A percentile compares a stretch with the other conserved stretches of the same genome.
Conservation (phyloP, 305 asterid species). For the Fraxinus floribunda region DNA sequence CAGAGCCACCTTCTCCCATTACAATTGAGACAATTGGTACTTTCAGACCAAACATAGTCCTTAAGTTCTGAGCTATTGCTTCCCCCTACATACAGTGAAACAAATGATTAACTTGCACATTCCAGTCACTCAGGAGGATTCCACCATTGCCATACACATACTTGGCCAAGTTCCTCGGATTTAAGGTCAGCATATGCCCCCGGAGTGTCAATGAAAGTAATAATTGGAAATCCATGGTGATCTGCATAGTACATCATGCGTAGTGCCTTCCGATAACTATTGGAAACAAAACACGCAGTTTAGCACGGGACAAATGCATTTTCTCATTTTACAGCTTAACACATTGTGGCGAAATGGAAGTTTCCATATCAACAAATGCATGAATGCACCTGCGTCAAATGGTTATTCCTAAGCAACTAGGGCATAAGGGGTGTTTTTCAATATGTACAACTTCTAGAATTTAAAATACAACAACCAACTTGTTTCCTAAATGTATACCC, state of each 20-base stretch:
- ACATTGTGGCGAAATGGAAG: background rate
- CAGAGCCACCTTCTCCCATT: conserved; percentile 95
- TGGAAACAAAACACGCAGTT: conserved; percentile 25
- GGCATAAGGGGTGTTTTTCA: background rate
- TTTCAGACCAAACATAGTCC: conserved; percentile 92
- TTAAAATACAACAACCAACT: conserved; percentile 4
- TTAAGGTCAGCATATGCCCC: conserved; percentile 98
- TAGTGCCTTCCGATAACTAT: conserved; percentile 94
- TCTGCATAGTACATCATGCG: conserved; percentile 98
- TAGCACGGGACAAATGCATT: conserved; percentile 12
- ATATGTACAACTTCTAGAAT: conserved; percentile 4
- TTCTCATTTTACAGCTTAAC: conserved; percentile 5
- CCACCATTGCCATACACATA: conserved; percentile 34
- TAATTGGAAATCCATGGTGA: conserved; percentile 92
- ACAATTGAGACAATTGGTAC: conserved; percentile 82
- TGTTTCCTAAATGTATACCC: conserved; percentile 55
- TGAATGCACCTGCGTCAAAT: background rate
- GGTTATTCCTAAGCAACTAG: conserved; percentile 1
- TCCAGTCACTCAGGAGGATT: background rate
- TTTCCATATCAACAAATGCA: background rate
- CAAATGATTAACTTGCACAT: conserved; percentile 11
- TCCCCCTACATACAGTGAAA: conserved; percentile 58
- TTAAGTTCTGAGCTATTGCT: conserved; percentile 84
- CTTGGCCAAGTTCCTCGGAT: conserved; percentile 93
- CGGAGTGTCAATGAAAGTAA: conserved; percentile 94